phyloP scores from a whole-genome alignment of 805 yeast genomes.

The Wickerhamiella kazuoi region DNA sequence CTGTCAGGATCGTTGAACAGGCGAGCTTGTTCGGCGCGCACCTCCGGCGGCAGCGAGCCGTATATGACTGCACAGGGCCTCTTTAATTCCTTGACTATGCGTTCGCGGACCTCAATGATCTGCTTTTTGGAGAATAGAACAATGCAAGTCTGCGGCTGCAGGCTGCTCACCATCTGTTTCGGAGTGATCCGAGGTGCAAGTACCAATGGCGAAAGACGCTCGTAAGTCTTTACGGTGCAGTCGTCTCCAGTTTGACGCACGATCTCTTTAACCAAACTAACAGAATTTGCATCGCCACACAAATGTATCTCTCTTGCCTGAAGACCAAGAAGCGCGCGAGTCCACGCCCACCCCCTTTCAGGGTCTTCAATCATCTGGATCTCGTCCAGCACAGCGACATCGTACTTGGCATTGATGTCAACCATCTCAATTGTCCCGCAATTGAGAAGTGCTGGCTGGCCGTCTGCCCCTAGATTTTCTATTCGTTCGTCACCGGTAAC shows the following conservation, averaged over 20 bases:
- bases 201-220: slow-evolving; percentile 52
- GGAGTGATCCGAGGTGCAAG: slow-evolving; percentile 12
- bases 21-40: slow-evolving; percentile 66
- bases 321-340: slow-evolving; percentile 74
- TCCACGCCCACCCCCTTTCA: slow-evolving; percentile 85
- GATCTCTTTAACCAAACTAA: slow-evolving; percentile 44
- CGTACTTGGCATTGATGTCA: slow-evolving; percentile 47
- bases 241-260: slow-evolving; percentile 63
- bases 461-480: slow-evolving; percentile 42
- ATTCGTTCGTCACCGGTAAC: slow-evolving; percentile 93
- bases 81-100: slow-evolving; percentile 43
- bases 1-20: slow-evolving; percentile 54
- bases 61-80: slow-evolving; percentile 73
- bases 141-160: slow-evolving; percentile 69
- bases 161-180: slow-evolving; percentile 16
- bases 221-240: slow-evolving; percentile 48
- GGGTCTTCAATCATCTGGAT: slow-evolving; percentile 84
- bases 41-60: slow-evolving; percentile 93
- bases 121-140: slow-evolving; percentile 67
- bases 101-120: slow-evolving; percentile 50
- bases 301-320: slow-evolving; percentile 72
- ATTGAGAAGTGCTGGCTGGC: slow-evolving; percentile 55
- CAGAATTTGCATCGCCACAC: slow-evolving; percentile 84
- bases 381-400: slow-evolving; percentile 84
- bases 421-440: slow-evolving; percentile 93